Conservation (phyloP, 371 early-diverging fungal genomes). For the Saksenaea vasiformis region DNA sequence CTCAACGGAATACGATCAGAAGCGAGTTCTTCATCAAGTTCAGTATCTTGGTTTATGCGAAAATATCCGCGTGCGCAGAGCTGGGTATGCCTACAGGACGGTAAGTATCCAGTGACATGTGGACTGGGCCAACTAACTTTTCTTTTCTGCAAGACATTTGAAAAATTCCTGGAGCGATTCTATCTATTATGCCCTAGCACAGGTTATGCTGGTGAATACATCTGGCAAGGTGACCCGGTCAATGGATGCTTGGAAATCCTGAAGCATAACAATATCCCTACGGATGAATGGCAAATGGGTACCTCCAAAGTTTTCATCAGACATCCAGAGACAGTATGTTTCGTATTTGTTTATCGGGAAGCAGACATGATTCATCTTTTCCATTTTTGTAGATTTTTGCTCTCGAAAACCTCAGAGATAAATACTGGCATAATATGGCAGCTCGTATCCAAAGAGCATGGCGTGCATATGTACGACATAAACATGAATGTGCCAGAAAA, state of each 20-base stretch:
- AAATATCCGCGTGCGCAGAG: slow-evolving; percentile 96
- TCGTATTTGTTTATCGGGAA: not conserved
- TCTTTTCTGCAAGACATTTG: slow-evolving; percentile 33
- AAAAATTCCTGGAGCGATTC: slow-evolving; percentile 60
- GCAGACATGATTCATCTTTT: not conserved
- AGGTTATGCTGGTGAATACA: slow-evolving; percentile 85
- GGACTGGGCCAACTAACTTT: not conserved
- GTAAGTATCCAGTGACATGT: slow-evolving; percentile 14
- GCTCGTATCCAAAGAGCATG: slow-evolving; percentile 93
- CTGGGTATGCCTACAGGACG: slow-evolving; percentile 90
- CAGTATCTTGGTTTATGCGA: slow-evolving; percentile 96
- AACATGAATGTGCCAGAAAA: slow-evolving; percentile 70
- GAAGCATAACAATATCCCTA: slow-evolving; percentile 80
- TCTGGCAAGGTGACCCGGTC: slow-evolving; percentile 84
- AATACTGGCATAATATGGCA: slow-evolving; percentile 97
- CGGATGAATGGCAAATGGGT: slow-evolving; percentile 96
- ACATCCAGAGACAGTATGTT: slow-evolving; percentile 83
- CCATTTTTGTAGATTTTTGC: slow-evolving; percentile 70
- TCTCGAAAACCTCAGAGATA: slow-evolving; percentile 90
- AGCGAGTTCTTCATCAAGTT: slow-evolving; percentile 94
- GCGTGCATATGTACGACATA: slow-evolving; percentile 77
- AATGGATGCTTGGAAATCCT: slow-evolving; percentile 77
- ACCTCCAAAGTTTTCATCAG: slow-evolving; percentile 93
- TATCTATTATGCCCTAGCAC: slow-evolving; percentile 77
- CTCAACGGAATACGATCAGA: slow-evolving; percentile 86